These are phyloP conservation scores for Fusarium nodosum DNA, from an alignment of 2,329 filamentous ascomycete genomes.

Conservation along the genomic window DNA sequence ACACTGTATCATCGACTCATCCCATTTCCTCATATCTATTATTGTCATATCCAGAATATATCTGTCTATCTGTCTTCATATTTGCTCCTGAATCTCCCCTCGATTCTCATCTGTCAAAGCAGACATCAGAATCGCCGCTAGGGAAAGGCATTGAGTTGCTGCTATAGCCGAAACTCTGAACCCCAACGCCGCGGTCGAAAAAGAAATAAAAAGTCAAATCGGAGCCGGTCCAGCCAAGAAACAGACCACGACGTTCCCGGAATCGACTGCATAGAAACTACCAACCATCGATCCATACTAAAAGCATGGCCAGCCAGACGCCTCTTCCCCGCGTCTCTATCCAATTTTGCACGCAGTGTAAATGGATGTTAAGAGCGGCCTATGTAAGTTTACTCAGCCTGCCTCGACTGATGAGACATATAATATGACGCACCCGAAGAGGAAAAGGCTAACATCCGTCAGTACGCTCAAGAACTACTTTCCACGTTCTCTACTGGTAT, in stretches of 20 bases:
- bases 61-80: background rate
- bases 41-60: background rate
- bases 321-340: conserved; percentile 81
- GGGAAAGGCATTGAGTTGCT: conserved; percentile 16
- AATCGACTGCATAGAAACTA: conserved; percentile 14
- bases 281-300: background rate
- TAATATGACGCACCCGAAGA: background rate
- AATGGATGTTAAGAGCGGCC: conserved; percentile 89
- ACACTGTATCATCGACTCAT: background rate
- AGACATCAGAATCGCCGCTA: background rate
- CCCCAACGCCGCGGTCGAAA: conserved; percentile 11
- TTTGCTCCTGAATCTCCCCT: background rate
- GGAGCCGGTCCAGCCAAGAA: conserved; percentile 3
- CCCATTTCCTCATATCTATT: background rate
- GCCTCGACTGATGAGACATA: background rate
- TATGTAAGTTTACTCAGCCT: conserved; percentile 71
- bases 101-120: background rate
- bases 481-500: conserved; percentile 89
- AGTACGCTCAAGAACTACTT: conserved; percentile 96
- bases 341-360: conserved; percentile 92
- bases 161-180: conserved; percentile 16
- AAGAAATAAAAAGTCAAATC: conserved; percentile 27
- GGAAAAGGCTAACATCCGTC: background rate
- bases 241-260: conserved; percentile 34
- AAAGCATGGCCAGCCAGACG: conserved; percentile 29